These are phyloP conservation scores for Vicia faba DNA, from an alignment of 306 rosid genomes.

Conservation along the genomic window DNA sequence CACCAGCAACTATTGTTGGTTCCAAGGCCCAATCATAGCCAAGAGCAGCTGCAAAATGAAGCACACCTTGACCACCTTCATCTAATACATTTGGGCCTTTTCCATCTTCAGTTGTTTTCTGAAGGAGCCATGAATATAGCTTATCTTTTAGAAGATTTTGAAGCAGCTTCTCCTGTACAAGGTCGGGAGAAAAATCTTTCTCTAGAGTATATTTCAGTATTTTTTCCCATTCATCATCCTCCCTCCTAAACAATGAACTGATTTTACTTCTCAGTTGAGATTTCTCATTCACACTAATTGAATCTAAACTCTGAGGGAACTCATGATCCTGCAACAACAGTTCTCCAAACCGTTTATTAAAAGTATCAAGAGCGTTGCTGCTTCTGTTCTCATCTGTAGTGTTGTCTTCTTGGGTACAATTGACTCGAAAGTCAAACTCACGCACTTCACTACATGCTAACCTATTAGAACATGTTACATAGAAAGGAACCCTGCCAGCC, in stretches of 20 bases:
- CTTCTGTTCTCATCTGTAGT: slow-evolving; percentile 36
- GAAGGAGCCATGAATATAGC: slow-evolving; percentile 72
- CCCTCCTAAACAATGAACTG: slow-evolving; percentile 56
- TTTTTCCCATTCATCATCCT: slow-evolving; percentile 63
- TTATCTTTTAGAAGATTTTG: slow-evolving; percentile 75
- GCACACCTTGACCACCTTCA: slow-evolving; percentile 82
- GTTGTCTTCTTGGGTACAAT: slow-evolving; percentile 44
- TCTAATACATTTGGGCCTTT: slow-evolving; percentile 84
- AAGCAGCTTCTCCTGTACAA: slow-evolving; percentile 61
- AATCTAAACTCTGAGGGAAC: slow-evolving; percentile 41
- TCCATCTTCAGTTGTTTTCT: slow-evolving; percentile 70
- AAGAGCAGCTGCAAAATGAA: slow-evolving; percentile 90
- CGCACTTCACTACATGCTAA: slow-evolving; percentile 90
- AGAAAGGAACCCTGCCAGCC: slow-evolving; percentile 81
- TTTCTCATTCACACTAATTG: slow-evolving; percentile 44
- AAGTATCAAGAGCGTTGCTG: slow-evolving; percentile 42
- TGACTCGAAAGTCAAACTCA: slow-evolving; percentile 71
- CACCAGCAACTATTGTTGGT: slow-evolving; percentile 76
- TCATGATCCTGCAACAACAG: slow-evolving; percentile 46
- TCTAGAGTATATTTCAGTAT: slow-evolving; percentile 52
- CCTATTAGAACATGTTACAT: slow-evolving; percentile 85
- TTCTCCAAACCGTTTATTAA: slow-evolving; percentile 53
- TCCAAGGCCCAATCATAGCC: slow-evolving; percentile 86
- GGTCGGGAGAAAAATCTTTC: slow-evolving; percentile 57
- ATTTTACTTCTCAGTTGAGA: slow-evolving; percentile 57